Base-by-base conservation (phyloP, 2,329 filamentous ascomycete species). In the Cladosporium sp. region DNA sequence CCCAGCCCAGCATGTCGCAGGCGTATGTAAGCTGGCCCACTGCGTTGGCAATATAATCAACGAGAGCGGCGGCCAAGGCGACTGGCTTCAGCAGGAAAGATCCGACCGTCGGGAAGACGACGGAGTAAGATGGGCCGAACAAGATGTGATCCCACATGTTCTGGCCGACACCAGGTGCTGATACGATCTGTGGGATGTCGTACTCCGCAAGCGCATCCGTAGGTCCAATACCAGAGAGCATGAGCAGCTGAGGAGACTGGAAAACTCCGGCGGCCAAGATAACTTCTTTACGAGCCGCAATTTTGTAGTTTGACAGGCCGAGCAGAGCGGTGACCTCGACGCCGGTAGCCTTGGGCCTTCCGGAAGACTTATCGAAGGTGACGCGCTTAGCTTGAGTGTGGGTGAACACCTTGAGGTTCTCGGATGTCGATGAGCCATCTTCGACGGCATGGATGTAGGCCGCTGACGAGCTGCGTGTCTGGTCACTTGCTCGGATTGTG, bases 241-340 rank as follows among this genome's bases (percentile, higher is more conserved):
- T 74, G 28, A 75, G 64, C 2, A 77, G 70, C 63, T 81, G 79
- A 0, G 80, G 80, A 2, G 77, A 80, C 37, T 79, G 78, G 66
- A 81, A 80, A 1, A 75, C 72, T 26, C 80, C 80, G 0, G 79
- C 80, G 0, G 80, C 80, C 1, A 82, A 62, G 28, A 83, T 80
- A 21, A 82, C 78, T 67, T 82, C 80, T 49, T 79, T 78, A 11
- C 70, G 74, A 1, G 79, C 78, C 0, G 64, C 63, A 35, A 75
- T 62, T 31, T 53, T 74, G 64, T 67, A 73, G 31, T 65, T 58
- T 65, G 68, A 57, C 35, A 63, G 67, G 3, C 69, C 70, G 12
- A 53, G 49, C 21, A 62, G 60, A 18, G 74, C 71, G 65, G 73
- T n/a, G 3, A 64, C 62, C 14, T 49, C 37, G 21, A 64, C 62